Base-by-base conservation (phyloP, 2,329 filamentous ascomycete genomes). In the Aphanoascus verrucosus region DNA sequence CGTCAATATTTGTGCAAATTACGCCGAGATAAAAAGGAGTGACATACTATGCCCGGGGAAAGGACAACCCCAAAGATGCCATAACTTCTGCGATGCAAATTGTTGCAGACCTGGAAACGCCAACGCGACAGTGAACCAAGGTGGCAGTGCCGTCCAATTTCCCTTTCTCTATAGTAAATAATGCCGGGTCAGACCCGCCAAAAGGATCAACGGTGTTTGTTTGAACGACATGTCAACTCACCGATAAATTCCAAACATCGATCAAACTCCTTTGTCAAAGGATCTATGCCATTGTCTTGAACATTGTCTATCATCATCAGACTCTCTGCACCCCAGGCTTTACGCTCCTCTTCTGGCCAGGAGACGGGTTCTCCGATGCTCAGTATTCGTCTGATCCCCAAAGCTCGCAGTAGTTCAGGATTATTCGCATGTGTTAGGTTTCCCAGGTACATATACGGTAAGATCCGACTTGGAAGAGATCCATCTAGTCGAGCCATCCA, bases 81-180 rank as follows among this genome's bases (percentile, higher is more conserved):
- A 98, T 98, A 35, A 97, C 88, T 69, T 97, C 90, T n/a, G 93
- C 93, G 63, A 98, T 98, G 67, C 93, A 97, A 57, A 98, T 96
- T 1, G 91, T 98, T 11, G 93, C 93, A 58, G 88, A 95, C 49
- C 93, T 82, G 49, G 90, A 96, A 52, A 98, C 93, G 46, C 93
- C 93, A 6, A 98, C 93, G 15, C 93, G 85, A 67, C 93, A 98
- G 67, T 98, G 93, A 14, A 98, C 93, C 54, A 98, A 77, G 0
- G 93, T 97, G 20, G 91, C 88, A 3, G 81, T 87, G 31, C 85
- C 84, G 42, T 86, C 85, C 37, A 72, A 72, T 64, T 85, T 86
- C 35, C 91, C 90, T 60, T 83, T 82, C 60, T 88, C 93, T 96
- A 62, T 45, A 66, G 47, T 47, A 44, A 48, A 44, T 9, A 44